A percentile compares a stretch with the other conserved stretches of the same genome.
phyloP scores from a whole-genome alignment of 192 early-diverging fungal genomes.

The Umbelopsis sp. region DNA sequence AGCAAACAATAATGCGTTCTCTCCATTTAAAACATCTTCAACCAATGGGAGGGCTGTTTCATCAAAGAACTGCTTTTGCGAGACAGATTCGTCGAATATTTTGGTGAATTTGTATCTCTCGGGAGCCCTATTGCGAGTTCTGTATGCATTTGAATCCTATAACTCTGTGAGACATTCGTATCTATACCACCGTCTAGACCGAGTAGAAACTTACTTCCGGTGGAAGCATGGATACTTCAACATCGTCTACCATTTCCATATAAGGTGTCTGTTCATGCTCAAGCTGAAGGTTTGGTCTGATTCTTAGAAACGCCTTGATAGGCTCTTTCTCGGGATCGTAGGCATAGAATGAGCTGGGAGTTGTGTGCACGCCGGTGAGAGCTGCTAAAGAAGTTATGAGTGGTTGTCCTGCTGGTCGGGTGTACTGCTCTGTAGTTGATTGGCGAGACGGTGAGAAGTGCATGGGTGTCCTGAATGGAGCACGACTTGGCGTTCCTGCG shows the following conservation, averaged over 20 bases:
- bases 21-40: slow-evolving; percentile 53
- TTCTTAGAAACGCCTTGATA: slow-evolving; percentile 41
- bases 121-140: slow-evolving; percentile 35
- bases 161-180: not conserved
- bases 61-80: slow-evolving; percentile 61
- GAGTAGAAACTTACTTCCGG: slow-evolving; percentile 29
- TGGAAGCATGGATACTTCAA: slow-evolving; percentile 47
- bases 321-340: slow-evolving; percentile 47
- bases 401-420: not conserved
- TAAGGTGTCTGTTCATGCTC: slow-evolving; percentile 29
- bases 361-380: not conserved
- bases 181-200: not conserved
- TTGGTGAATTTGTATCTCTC: slow-evolving; percentile 60
- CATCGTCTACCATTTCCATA: slow-evolving; percentile 40
- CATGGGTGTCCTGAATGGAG: slow-evolving; percentile 14
- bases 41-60: slow-evolving; percentile 61
- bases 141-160: slow-evolving; percentile 36
- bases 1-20: slow-evolving; percentile 68
- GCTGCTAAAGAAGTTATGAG: slow-evolving; percentile 12
- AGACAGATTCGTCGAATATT: slow-evolving; percentile 48
- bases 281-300: slow-evolving; percentile 26
- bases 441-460: slow-evolving; percentile 8
- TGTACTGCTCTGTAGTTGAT: not conserved
- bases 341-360: slow-evolving; percentile 22
- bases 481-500: not conserved